A percentile compares a stretch with the other conserved stretches of the same genome.
These are phyloP conservation scores for Apophysomyces trapeziformis DNA, from an alignment of 371 early-diverging fungal species.

Conservation along the genomic window DNA sequence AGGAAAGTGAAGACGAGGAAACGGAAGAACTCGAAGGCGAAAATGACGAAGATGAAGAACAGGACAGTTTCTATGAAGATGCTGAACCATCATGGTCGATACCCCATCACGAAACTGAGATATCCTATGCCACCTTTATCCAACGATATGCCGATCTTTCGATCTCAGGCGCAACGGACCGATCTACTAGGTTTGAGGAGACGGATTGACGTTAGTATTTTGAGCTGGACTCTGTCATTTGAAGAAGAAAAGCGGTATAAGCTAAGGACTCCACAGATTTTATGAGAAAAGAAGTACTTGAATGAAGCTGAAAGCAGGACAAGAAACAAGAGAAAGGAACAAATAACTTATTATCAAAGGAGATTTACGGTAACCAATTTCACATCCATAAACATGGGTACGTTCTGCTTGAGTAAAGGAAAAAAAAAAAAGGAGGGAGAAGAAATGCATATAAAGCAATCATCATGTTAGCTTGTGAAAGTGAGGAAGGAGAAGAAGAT, in stretches of 20 bases:
- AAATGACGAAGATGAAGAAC: not conserved
- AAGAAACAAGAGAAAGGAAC: too few species aligned
- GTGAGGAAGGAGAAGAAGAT: too few species aligned
- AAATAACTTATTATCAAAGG: too few species aligned
- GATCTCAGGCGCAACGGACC: not conserved
- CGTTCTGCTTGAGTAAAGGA: too few species aligned
- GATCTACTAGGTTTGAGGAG: not conserved
- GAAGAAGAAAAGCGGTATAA: not conserved
- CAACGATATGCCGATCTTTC: not conserved
- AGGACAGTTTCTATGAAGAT: not conserved
- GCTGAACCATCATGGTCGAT: not conserved
- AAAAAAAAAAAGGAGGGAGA: too few species aligned
- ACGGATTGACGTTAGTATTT: not conserved
- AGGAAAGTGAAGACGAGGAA: not conserved
- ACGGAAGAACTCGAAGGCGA: not conserved
- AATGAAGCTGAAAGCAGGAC: too few species aligned
- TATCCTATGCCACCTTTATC: not conserved
- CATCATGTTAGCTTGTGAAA: too few species aligned
- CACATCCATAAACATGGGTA: too few species aligned
- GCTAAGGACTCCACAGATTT: too few species aligned
- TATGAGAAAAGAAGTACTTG: too few species aligned
- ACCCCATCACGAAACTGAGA: not conserved
- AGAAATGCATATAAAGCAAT: constrained; percentile 14
- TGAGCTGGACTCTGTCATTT: not conserved
- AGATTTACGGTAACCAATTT: too few species aligned